These are phyloP conservation scores for Trichoderma gamsii DNA, from an alignment of 495 filamentous ascomycete genomes.

Conservation along the genomic window DNA sequence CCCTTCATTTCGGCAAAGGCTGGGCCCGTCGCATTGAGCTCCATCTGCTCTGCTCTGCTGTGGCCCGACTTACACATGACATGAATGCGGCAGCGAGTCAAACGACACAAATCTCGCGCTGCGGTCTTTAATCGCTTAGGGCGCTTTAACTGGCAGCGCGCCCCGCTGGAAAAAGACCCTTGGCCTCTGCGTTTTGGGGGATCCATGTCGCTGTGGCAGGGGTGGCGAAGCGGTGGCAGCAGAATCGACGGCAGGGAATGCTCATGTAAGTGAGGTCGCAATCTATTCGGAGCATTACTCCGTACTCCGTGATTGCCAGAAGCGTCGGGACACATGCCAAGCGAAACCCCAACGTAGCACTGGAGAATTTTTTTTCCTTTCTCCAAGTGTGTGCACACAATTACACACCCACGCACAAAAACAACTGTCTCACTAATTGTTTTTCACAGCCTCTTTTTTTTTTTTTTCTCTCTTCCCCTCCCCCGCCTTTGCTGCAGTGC, in stretches of 20 bases:
- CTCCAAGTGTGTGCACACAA: background rate
- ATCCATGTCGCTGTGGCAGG: background rate
- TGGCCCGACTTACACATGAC: background rate
- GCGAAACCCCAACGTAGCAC: background rate
- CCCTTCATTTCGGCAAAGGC: slow-evolving; percentile 1
- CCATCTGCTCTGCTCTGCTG: background rate
- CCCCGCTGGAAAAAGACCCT: slow-evolving; percentile 1
- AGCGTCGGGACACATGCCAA: background rate
- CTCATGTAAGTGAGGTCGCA: background rate
- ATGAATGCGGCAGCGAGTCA: slow-evolving; percentile 7
- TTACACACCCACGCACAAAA: background rate
- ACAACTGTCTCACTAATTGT: background rate
- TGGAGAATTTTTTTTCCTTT: background rate
- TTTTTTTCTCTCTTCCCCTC: too few relatives aligned
- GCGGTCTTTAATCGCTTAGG: slow-evolving; percentile 14
- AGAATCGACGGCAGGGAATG: background rate
- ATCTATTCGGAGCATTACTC: slow-evolving; percentile 6
- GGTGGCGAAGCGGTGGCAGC: background rate
- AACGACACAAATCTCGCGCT: background rate
- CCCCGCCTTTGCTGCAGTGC: too few relatives aligned
- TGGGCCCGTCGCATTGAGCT: background rate
- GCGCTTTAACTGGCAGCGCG: background rate
- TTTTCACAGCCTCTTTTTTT: too few relatives aligned
- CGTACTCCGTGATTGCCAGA: slow-evolving; percentile 6
- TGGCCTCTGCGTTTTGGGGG: background rate